phyloP scores from a whole-genome alignment of 108 stramenopile species.

The Conticribra weissflogii region DNA sequence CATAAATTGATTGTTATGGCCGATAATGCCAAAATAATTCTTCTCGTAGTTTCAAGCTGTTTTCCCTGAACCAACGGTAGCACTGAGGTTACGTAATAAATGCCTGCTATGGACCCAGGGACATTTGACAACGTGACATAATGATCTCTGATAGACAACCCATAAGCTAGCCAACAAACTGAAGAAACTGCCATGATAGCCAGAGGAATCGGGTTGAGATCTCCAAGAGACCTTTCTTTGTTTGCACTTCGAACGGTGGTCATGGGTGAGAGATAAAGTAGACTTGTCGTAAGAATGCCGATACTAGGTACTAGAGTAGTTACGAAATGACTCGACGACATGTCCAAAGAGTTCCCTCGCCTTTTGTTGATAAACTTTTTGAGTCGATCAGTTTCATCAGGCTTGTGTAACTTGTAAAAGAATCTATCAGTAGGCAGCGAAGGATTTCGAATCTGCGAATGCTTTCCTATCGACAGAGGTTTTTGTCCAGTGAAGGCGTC shows the following conservation, averaged over 20 bases:
- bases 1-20: slow-evolving; percentile 51
- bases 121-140: slow-evolving; percentile 57
- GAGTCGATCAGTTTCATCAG: not conserved
- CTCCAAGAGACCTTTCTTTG: slow-evolving; percentile 25
- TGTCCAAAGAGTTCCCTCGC: slow-evolving; percentile 28
- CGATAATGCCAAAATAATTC: slow-evolving; percentile 20
- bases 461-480: too few species aligned
- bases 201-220: slow-evolving; percentile 54
- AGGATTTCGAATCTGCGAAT: too few species aligned
- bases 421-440: too few species aligned
- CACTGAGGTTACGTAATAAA: slow-evolving; percentile 49
- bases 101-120: slow-evolving; percentile 43
- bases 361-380: slow-evolving; percentile 4
- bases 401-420: too few species aligned
- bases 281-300: slow-evolving; percentile 51
- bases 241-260: slow-evolving; percentile 41
- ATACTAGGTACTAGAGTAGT: slow-evolving; percentile 42
- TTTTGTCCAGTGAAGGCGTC: too few species aligned
- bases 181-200: slow-evolving; percentile 57
- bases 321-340: slow-evolving; percentile 13
- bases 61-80: slow-evolving; percentile 28
- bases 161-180: slow-evolving; percentile 54
- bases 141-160: slow-evolving; percentile 48
- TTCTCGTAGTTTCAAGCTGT: slow-evolving; percentile 21
- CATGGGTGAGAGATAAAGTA: slow-evolving; percentile 55